Conservation (phyloP, 768 basidiomycete genomes). For the Coprinopsis marcescibilis region DNA sequence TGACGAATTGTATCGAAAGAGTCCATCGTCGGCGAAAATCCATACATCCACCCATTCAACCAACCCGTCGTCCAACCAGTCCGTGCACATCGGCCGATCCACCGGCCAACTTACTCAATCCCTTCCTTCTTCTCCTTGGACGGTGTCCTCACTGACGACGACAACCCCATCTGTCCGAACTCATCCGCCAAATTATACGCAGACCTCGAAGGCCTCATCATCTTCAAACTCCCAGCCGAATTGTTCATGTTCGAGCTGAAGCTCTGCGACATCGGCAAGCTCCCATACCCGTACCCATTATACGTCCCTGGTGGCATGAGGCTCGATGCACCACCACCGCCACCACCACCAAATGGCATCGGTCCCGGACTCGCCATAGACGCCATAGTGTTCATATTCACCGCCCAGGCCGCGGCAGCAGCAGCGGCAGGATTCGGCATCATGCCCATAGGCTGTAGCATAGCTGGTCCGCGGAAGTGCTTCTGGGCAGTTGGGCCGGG, state of each 20-base stretch:
- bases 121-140: too few relatives aligned
- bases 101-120: too few relatives aligned
- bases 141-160: too few relatives aligned
- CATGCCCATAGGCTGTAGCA: too few relatives aligned
- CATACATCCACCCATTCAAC: too few relatives aligned
- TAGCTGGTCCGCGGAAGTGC: too few relatives aligned
- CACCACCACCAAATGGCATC: slow-evolving; percentile 5
- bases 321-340: too few relatives aligned
- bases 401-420: not conserved
- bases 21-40: too few relatives aligned
- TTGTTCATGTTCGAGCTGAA: not conserved
- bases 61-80: too few relatives aligned
- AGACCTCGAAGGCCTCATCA: not conserved
- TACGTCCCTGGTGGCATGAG: slow-evolving; percentile 9
- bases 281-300: not conserved
- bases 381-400: slow-evolving; percentile 2
- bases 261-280: not conserved
- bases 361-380: slow-evolving; percentile 16
- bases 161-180: slow-evolving; percentile 34
- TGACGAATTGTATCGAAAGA: too few relatives aligned
- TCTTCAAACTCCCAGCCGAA: not conserved
- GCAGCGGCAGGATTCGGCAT: not conserved
- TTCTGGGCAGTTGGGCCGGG: slow-evolving; percentile 32
- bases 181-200: slow-evolving; percentile 33
- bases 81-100: too few relatives aligned